Evolutionary conservation across 23 red algal species (phyloP), one percentile per base, ranked within the genome.

Genomic region (Agarophyton chilense): DNA sequence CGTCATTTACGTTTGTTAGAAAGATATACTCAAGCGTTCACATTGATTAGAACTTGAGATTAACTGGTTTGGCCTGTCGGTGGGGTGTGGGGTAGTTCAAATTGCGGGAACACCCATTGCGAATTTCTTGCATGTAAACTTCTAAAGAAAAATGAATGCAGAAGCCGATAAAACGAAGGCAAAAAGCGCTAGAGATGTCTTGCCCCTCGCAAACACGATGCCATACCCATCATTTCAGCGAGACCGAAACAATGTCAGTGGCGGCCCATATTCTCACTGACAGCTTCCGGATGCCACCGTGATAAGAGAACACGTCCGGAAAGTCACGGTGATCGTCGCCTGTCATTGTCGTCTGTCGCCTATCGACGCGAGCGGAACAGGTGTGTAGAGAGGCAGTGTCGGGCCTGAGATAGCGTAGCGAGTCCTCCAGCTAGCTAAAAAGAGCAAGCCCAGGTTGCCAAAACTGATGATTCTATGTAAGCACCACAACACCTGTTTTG

Each of bases 1-100:
- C 80, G 28, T 91, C 92, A 38, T 89, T 92, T 83, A 40, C 72
- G 78, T 98, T 98, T 85, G 92, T 94, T 55, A 73, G 78, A 63
- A 87, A 87, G 49, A 88, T 95, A 19, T 98, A 88, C 81, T 29
- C 63, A 71, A 87, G 78, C 72, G 93, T 98, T 44, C 91, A 95
- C 42, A 85, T 98, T 39, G 96, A 94, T 72, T 98, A 98, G 45
- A 71, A 38, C 46, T 72, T 63, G 61, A 66, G 73, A 21, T 34
- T 80, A 61, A 55, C 54, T 80, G 49, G 35, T 19, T 74, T 18
- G 43, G 68, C 25, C 47, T 74, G 40, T 74, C 19, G 36, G 40
- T 5, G 6, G 68, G 68, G 68, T 46, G 40, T 29, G 38, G 68
- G 39, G 21, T 74, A 74, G 68, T 74, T 25, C 41, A 74, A 28